These are phyloP conservation scores for Aspergillaceae sp. DNA, from an alignment of 2,329 filamentous ascomycete species.

Conservation along the genomic window DNA sequence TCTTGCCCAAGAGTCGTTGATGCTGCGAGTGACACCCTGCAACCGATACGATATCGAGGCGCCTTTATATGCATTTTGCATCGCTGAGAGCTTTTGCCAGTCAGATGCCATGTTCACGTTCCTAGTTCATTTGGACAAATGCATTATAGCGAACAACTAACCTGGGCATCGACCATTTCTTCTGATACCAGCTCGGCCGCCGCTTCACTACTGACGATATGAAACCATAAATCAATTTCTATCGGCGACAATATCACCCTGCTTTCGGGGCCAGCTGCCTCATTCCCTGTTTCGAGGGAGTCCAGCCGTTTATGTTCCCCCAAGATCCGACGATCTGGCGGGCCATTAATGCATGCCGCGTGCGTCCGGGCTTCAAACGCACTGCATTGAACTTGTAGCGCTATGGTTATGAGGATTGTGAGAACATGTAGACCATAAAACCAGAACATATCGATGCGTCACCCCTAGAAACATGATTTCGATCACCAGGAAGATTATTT, in stretches of 20 bases:
- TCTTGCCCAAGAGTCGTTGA: slow-evolving; percentile 49
- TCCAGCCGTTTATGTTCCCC: slow-evolving; percentile 18
- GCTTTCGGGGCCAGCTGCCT: slow-evolving; percentile 8
- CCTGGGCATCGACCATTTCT: slow-evolving; percentile 29
- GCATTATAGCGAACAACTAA: slow-evolving; percentile 9
- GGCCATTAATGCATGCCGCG: slow-evolving; percentile 24
- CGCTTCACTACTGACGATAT: slow-evolving; percentile 31
- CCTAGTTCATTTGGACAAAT: neutral
- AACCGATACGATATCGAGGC: slow-evolving; percentile 44
- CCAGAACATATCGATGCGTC: slow-evolving; percentile 15
- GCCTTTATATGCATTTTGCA: slow-evolving; percentile 40
- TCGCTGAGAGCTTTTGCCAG: slow-evolving; percentile 22
- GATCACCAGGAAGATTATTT: neutral
- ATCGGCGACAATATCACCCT: slow-evolving; percentile 18
- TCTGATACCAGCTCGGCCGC: slow-evolving; percentile 21
- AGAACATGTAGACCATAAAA: slow-evolving; percentile 12
- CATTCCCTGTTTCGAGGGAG: slow-evolving; percentile 8
- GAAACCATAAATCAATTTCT: slow-evolving; percentile 36
- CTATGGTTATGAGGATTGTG: slow-evolving; percentile 12
- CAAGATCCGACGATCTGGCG: slow-evolving; percentile 20
- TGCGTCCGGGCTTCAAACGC: slow-evolving; percentile 11
- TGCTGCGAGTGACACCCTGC: slow-evolving; percentile 40
- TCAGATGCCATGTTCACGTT: neutral
- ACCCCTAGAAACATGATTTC: neutral
- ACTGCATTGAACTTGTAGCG: slow-evolving; percentile 11